phyloP scores from a whole-genome alignment of 2,329 filamentous ascomycete genomes.

The Beauveria rudraprayagi region DNA sequence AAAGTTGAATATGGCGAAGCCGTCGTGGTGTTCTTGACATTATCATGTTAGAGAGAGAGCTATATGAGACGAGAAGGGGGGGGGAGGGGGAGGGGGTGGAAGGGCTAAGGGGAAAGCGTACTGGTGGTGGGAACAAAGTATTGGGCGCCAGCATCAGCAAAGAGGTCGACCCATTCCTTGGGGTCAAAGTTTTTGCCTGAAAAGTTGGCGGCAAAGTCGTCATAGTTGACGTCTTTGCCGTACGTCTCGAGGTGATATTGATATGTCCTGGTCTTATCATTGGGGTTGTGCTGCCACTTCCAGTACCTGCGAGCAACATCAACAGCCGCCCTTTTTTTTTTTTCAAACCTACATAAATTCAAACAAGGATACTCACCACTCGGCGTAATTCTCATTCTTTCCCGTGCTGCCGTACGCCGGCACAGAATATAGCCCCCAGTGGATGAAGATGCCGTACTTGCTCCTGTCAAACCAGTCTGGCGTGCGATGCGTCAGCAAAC shows the following conservation, averaged over 20 bases:
- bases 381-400: slow-evolving; percentile 32
- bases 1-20: slow-evolving; percentile 33
- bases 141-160: slow-evolving; percentile 42
- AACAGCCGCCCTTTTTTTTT: neutral
- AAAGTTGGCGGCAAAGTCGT: slow-evolving; percentile 48
- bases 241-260: slow-evolving; percentile 43
- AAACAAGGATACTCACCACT: slow-evolving; percentile 25
- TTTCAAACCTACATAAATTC: neutral
- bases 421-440: slow-evolving; percentile 50
- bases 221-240: slow-evolving; percentile 43
- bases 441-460: slow-evolving; percentile 54
- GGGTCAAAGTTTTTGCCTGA: slow-evolving; percentile 41
- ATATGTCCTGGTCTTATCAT: slow-evolving; percentile 21
- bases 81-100: too few relatives aligned
- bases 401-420: slow-evolving; percentile 45
- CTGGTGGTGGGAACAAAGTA: slow-evolving; percentile 39
- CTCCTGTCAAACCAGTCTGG: slow-evolving; percentile 46
- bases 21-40: slow-evolving; percentile 36
- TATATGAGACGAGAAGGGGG: too few relatives aligned
- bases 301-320: neutral
- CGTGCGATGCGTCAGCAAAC: slow-evolving; percentile 31
- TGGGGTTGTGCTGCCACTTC: slow-evolving; percentile 6
- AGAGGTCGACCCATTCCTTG: slow-evolving; percentile 45
- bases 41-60: too few relatives aligned
- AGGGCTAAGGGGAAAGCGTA: slow-evolving; percentile 1